These are phyloP conservation scores for Geotrichum siamense DNA, from an alignment of 1,139 yeast genomes.

Conservation along the genomic window DNA sequence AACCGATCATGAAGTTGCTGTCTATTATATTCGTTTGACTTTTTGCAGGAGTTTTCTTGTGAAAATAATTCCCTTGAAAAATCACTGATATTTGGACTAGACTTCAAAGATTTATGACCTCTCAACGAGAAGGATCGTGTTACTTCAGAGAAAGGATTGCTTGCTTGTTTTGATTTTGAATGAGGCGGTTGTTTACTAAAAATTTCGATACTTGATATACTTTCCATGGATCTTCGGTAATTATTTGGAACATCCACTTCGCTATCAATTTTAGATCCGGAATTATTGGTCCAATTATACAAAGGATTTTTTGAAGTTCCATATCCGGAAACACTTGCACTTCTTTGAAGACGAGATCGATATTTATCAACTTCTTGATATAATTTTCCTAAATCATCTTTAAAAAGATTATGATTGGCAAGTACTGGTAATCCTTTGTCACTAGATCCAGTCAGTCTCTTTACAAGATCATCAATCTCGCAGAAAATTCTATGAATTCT, in stretches of 20 bases:
- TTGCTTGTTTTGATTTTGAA: not conserved
- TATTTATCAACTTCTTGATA: conserved; percentile 25
- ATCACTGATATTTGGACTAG: conserved; percentile 28
- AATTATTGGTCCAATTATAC: conserved; percentile 3
- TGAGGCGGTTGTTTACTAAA: not conserved
- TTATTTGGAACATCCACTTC: not conserved
- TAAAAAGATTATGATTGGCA: conserved; percentile 25
- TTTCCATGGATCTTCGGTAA: not conserved
- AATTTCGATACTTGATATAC: not conserved
- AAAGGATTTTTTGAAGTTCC: conserved; percentile 1
- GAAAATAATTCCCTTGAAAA: not conserved
- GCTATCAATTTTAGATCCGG: conserved; percentile 2
- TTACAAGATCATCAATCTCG: conserved; percentile 33
- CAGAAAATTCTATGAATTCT: conserved; percentile 33
- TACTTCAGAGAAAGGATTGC: not conserved
- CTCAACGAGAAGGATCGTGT: conserved; percentile 19
- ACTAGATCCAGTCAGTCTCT: conserved; percentile 21
- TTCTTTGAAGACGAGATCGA: not conserved
- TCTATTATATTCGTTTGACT: not conserved
- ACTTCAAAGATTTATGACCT: conserved; percentile 24
- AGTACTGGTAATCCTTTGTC: conserved; percentile 27
- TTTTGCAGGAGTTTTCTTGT: not conserved
- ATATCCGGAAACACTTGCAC: conserved; percentile 1
- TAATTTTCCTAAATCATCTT: conserved; percentile 27
- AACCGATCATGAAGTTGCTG: not conserved